phyloP scores from a whole-genome alignment of 148 eudicot species.

The Rhododendron griersonianum region DNA sequence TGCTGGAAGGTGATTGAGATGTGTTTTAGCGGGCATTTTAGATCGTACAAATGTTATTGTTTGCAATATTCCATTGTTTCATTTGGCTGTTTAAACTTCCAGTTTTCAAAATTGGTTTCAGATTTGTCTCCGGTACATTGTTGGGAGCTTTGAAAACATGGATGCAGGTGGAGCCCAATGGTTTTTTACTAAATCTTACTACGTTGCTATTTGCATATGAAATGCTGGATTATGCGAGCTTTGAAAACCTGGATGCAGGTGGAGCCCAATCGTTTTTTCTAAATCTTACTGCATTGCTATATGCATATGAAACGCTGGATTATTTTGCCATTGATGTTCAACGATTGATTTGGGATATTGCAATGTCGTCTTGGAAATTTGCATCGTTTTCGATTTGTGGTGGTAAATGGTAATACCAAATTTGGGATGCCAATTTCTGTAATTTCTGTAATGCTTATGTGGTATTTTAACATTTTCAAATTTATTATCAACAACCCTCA shows the following conservation, averaged over 20 bases:
- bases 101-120: background rate
- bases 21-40: background rate
- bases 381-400: too few species aligned
- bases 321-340: background rate
- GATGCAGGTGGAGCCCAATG: background rate
- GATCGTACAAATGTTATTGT: background rate
- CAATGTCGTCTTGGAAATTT: too few species aligned
- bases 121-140: background rate
- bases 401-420: too few species aligned
- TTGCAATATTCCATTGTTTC: background rate
- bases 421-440: too few species aligned
- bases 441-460: too few species aligned
- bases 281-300: background rate
- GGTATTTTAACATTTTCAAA: too few species aligned
- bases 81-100: background rate
- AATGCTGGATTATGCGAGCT: background rate
- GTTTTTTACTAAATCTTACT: background rate
- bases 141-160: background rate
- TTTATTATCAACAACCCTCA: too few species aligned
- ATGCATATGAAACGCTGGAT: background rate
- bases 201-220: background rate
- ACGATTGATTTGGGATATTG: too few species aligned
- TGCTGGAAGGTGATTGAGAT: background rate
- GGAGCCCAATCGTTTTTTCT: background rate
- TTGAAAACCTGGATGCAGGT: background rate